These are phyloP conservation scores for Wickerhamomyces sp. DNA, from an alignment of 1,139 yeast genomes.

Conservation along the genomic window DNA sequence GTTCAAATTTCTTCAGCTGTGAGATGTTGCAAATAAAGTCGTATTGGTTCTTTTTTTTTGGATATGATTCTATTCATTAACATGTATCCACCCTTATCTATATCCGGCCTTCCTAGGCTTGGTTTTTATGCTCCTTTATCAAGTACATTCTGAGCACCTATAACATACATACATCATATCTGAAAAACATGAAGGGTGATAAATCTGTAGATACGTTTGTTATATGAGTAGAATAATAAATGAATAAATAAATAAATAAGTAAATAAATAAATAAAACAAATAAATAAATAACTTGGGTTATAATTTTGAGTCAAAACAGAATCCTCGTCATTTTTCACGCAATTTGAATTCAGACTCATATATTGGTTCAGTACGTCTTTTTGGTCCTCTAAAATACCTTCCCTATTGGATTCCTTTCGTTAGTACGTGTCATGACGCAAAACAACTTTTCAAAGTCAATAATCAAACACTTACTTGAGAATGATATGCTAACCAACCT, in stretches of 20 bases:
- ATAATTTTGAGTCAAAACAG: neutral
- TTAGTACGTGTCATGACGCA: too few species aligned
- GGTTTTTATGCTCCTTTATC: too few species aligned
- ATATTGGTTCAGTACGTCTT: conserved; percentile 18
- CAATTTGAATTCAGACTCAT: conserved; percentile 18
- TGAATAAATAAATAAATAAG: conserved; percentile 3
- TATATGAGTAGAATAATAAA: neutral
- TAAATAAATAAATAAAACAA: conserved; percentile 2
- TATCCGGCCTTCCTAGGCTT: too few species aligned
- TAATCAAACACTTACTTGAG: conserved; percentile 6
- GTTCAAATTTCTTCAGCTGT: too few species aligned
- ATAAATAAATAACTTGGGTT: neutral
- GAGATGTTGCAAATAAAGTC: too few species aligned
- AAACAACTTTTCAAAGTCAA: neutral
- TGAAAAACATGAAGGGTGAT: neutral
- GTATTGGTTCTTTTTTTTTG: too few species aligned
- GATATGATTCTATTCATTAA: too few species aligned
- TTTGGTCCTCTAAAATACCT: conserved; percentile 17
- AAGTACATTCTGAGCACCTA: too few species aligned
- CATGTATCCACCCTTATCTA: too few species aligned
- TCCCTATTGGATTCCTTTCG: conserved; percentile 7
- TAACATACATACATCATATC: neutral
- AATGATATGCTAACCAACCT: conserved; percentile 18
- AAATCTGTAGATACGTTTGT: neutral
- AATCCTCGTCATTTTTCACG: neutral